A percentile compares a stretch with the other conserved stretches of the same genome.
phyloP scores from a whole-genome alignment of 2,329 filamentous ascomycete genomes.

The Magnaporthales sp. region DNA sequence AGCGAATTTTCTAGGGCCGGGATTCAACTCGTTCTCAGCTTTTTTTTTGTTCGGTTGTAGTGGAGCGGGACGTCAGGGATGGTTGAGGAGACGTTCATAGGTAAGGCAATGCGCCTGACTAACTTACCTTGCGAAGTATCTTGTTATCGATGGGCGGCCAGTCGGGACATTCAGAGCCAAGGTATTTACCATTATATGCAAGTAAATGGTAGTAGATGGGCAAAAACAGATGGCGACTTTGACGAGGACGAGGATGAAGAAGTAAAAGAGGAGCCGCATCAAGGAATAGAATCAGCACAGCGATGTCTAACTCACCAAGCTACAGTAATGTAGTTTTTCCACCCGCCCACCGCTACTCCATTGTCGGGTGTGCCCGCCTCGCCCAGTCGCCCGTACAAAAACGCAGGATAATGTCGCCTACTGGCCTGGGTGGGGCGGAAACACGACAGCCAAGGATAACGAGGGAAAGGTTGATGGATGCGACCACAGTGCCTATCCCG shows the following conservation, averaged over 20 bases:
- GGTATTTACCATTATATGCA: too few relatives aligned
- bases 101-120: neutral
- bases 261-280: neutral
- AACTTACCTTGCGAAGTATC: neutral
- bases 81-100: neutral
- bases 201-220: neutral
- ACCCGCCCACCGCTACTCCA: neutral
- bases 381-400: neutral
- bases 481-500: neutral
- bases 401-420: neutral
- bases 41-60: neutral
- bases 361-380: neutral
- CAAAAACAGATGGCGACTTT: neutral
- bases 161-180: neutral
- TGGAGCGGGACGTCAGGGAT: neutral
- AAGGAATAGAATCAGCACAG: neutral
- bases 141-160: neutral
- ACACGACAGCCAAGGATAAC: neutral
- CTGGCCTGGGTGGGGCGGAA: neutral
- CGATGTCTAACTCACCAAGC: neutral
- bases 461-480: neutral
- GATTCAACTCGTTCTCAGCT: neutral
- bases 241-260: neutral
- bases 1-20: neutral
- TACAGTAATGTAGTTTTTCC: neutral